Evolutionary conservation across 108 stramenopile species (phyloP), one percentile per base, ranked within the genome.

Genomic region (Nitzschia inconspicua): DNA sequence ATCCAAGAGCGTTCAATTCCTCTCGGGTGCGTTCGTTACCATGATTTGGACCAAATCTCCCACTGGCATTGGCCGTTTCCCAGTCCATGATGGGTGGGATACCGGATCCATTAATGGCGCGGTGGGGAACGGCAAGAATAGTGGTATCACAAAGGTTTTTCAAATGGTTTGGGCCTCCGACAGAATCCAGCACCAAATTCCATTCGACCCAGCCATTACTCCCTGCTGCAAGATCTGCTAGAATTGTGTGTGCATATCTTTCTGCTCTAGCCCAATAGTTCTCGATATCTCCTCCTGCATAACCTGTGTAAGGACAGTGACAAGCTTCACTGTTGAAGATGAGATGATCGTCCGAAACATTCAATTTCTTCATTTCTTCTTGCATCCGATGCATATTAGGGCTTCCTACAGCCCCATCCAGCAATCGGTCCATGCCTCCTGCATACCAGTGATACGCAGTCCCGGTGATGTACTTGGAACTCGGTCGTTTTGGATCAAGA

Each of bases 371-470:
- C 63, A 70, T 59, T 63, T 66, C 47, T 57, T 73, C 51, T 67
- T 72, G 72, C 19, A 79, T 53, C 20, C 84, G 78, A 68, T 95
- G 86, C 72, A 98, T 67, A 52, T 85, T 88, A 37, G 87, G 68
- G 20, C 65, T 60, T 4, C 95, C 97, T 20, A 82, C 70, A 10
- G 87, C 92, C 14, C 97, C 97, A 65, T 98, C 97, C 49, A 96
- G 35, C 30, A 88, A 57, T 25, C 97, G 70, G 55, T 96, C 87
- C 67, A 79, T 77, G 9, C 85, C 86, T 1, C 93, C 95, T 18
- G 79, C 89, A 70, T 97, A 96, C 95, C 97, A 98, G 66, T 98
- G 97, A 70, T 85, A 83, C 16, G 92, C 97, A 27, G 92, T 95
- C 26, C 97, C 97, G 47, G 85, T 70, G 31, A 98, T 60, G 58